phyloP scores from a whole-genome alignment of 805 yeast species.

The Brettanomyces custersianus region DNA sequence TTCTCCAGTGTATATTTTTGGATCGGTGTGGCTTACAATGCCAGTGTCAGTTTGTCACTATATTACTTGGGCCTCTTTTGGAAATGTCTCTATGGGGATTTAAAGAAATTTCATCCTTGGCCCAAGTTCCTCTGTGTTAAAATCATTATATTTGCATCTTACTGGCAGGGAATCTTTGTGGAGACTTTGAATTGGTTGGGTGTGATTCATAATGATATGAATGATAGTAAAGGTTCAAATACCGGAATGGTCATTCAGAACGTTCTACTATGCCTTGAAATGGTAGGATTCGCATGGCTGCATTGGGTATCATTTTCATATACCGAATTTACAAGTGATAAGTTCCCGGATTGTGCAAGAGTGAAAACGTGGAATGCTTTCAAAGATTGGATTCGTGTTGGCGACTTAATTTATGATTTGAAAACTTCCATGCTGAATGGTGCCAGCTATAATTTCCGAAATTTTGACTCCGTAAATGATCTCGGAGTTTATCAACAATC shows the following conservation, averaged over 20 bases:
- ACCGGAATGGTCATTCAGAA: conserved; percentile 58
- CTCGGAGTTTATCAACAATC: conserved; percentile 17
- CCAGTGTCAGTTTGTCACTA: conserved; percentile 72
- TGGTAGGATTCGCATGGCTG: conserved; percentile 79
- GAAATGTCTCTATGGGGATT: conserved; percentile 76
- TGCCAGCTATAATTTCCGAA: conserved; percentile 66
- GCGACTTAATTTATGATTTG: conserved; percentile 77
- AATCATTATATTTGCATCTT: conserved; percentile 91
- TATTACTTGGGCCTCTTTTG: conserved; percentile 86
- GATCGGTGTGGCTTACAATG: conserved; percentile 63
- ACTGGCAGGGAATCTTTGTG: conserved; percentile 82
- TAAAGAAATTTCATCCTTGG: conserved; percentile 77
- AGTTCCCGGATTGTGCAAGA: conserved; percentile 63
- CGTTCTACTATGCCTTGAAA: conserved; percentile 70
- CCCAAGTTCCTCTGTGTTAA: conserved; percentile 91
- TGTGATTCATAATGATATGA: conserved; percentile 24
- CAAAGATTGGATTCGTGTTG: conserved; percentile 65
- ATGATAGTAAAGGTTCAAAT: conserved; percentile 24
- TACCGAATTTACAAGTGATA: conserved; percentile 53
- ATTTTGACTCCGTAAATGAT: conserved; percentile 66
- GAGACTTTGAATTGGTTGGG: conserved; percentile 44
- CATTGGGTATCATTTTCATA: conserved; percentile 84
- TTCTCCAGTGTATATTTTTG: conserved; percentile 47
- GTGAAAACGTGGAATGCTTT: conserved; percentile 54
- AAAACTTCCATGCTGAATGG: conserved; percentile 58